Evolutionary conservation across 2,329 filamentous ascomycete genomes (phyloP).

Genomic region (Plenodomus tracheiphilus): DNA sequence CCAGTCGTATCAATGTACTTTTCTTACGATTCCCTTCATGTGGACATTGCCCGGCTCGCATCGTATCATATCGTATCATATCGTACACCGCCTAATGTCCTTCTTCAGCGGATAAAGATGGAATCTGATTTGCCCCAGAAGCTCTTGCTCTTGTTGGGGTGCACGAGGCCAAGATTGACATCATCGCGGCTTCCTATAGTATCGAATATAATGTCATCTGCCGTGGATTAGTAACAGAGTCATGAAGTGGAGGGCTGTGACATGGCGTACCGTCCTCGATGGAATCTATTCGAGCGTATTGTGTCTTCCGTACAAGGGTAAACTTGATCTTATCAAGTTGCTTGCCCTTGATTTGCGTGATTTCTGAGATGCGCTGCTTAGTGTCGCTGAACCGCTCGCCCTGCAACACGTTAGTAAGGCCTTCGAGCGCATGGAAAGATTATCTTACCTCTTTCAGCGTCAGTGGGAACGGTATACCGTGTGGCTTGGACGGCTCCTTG

Average conservation of each 20-base stretch:
- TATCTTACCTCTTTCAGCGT: conserved; percentile 71
- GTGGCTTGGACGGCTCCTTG: conserved; percentile 78
- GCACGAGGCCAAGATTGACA: conserved; percentile 58
- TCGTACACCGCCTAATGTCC: conserved; percentile 21
- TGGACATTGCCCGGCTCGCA: background rate
- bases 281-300: conserved; percentile 79
- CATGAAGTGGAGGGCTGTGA: background rate
- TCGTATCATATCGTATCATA: conserved; percentile 12
- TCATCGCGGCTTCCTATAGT: conserved; percentile 45
- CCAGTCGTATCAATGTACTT: background rate
- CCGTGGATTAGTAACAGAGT: conserved; percentile 8
- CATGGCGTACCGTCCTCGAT: conserved; percentile 78
- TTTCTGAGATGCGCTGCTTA: conserved; percentile 89
- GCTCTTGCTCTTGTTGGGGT: conserved; percentile 63
- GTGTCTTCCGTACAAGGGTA: conserved; percentile 66
- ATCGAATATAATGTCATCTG: conserved; percentile 53
- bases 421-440: background rate
- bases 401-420: conserved; percentile 48
- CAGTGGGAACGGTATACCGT: conserved; percentile 92
- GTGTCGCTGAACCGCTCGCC: conserved; percentile 88
- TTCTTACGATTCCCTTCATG: background rate
- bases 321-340: conserved; percentile 99
- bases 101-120: conserved; percentile 61
- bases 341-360: conserved; percentile 95
- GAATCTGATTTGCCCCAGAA: conserved; percentile 65